These are phyloP conservation scores for Lachancea nothofagi DNA, from an alignment of 805 yeast genomes.

Conservation along the genomic window DNA sequence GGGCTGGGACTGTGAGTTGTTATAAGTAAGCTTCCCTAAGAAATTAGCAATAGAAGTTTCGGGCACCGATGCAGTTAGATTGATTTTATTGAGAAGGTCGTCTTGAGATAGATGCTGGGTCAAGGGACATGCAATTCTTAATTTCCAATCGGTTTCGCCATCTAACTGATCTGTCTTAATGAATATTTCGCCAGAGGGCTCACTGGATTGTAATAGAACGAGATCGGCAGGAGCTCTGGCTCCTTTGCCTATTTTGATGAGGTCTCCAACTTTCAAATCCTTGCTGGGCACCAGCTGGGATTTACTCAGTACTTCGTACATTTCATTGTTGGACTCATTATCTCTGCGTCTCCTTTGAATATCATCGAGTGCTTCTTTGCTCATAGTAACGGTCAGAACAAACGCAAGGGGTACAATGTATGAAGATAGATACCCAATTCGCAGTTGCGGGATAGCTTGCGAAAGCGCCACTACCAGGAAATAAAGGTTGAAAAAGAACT, in stretches of 20 bases:
- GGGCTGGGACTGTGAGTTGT: constrained; percentile 51
- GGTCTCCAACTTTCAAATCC: constrained; percentile 77
- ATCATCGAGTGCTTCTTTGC: constrained; percentile 94
- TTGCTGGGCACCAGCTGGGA: constrained; percentile 45
- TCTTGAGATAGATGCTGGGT: constrained; percentile 60
- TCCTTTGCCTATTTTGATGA: constrained; percentile 73
- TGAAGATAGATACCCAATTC: constrained; percentile 90
- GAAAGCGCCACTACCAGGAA: constrained; percentile 90
- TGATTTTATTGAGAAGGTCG: constrained; percentile 45
- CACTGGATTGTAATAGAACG: constrained; percentile 77
- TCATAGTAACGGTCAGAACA: constrained; percentile 88
- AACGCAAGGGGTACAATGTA: constrained; percentile 92
- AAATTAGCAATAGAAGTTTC: constrained; percentile 78
- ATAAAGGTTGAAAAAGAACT: constrained; percentile 90
- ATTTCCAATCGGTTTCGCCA: constrained; percentile 99
- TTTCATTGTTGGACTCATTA: constrained; percentile 78
- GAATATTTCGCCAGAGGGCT: constrained; percentile 77
- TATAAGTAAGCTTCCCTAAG: constrained; percentile 63
- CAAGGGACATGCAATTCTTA: constrained; percentile 67
- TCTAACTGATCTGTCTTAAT: constrained; percentile 96
- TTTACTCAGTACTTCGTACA: constrained; percentile 61
- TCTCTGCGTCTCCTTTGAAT: constrained; percentile 86
- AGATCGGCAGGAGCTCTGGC: constrained; percentile 91
- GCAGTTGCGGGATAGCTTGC: constrained; percentile 79
- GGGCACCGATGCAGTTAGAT: constrained; percentile 73